Conservation (phyloP, 1,284 basidiomycete species). For the Sutorius eximius region DNA sequence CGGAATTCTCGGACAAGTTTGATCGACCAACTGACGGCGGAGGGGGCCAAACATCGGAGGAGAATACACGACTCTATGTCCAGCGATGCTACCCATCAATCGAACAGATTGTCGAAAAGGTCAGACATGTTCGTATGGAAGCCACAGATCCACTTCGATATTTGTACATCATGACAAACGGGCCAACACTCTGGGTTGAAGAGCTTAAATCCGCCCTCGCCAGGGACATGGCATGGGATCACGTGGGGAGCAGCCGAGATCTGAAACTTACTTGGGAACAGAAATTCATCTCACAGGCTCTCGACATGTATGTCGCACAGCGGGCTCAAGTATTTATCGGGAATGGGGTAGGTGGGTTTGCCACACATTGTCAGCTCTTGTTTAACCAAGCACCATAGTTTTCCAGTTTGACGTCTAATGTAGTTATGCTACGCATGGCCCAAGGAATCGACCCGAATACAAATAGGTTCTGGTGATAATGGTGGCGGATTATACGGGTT, state of each 20-base stretch:
- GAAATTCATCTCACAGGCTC: slow-evolving; percentile 39
- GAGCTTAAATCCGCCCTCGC: slow-evolving; percentile 45
- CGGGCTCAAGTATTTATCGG: slow-evolving; percentile 46
- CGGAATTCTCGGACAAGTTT: slow-evolving; percentile 40
- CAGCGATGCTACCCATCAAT: slow-evolving; percentile 44
- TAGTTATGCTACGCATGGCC: slow-evolving; percentile 50
- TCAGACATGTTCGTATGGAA: slow-evolving; percentile 31
- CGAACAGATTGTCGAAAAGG: slow-evolving; percentile 40
- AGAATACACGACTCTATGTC: slow-evolving; percentile 33
- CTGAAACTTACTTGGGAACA: slow-evolving; percentile 39
- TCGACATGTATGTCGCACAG: slow-evolving; percentile 48
- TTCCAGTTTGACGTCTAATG: slow-evolving; percentile 56
- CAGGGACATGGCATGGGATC: slow-evolving; percentile 21
- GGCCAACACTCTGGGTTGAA: slow-evolving; percentile 42
- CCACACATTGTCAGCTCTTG: background rate
- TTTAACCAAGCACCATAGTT: slow-evolving; percentile 36
- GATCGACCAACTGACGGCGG: slow-evolving; percentile 25
- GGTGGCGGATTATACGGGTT: no score
- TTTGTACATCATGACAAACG: slow-evolving; percentile 62
- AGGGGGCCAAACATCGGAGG: slow-evolving; percentile 21
- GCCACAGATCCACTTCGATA: slow-evolving; percentile 26
- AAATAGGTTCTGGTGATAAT: slow-evolving; percentile 30
- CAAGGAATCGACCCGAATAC: slow-evolving; percentile 17
- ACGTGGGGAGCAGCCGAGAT: slow-evolving; percentile 37
- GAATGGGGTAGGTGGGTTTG: slow-evolving; percentile 36